Evolutionary conservation across 2,329 filamentous ascomycete species (phyloP), one percentile per base, ranked within the genome.

Genomic region (Neonectria coccinea): DNA sequence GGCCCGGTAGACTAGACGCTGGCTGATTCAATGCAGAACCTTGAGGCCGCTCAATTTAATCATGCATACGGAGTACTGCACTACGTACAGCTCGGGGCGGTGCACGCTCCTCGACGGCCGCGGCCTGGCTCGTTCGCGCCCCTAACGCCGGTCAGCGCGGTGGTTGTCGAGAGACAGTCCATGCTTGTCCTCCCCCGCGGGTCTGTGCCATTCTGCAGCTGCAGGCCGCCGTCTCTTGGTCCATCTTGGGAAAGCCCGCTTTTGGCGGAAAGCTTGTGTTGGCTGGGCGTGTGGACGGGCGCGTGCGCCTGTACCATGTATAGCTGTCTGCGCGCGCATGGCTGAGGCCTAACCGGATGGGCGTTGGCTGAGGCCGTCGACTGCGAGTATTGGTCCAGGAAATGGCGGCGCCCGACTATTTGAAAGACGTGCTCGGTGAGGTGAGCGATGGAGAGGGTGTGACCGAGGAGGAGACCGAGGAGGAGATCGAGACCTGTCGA

Each of bases 201-300:
- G 59, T 56, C 66, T 57, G 63, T 68, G 65, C 66, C 59, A 47
- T 42, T 36, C 59, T 62, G 60, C 64, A 70, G 47, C 57, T 67
- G 45, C 59, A 60, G 54, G 47, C 51, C 36, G 44, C 56, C 47
- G 39, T 50, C 48, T 50, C 48, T 62, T 42, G 47, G 54, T 53
- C 58, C 50, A 29, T 56, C 39, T 47, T 51, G 52, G 18, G 50
- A 48, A 39, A 36, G 62, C 39, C 45, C 29, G 20, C 11, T 44
- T 47, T 58, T 58, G 56, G 56, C 48, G 48, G 25, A 29, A 51
- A 51, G 48, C 48, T 51, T 51, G 48, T 51, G 16, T 31, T 31
- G 16, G 45, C 16, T 48, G 27, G 50, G 44, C 36, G 57, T 50
- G 29, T 51, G 33, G 51, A 29, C 18, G 44, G 14, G 50, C 57